Evolutionary conservation across 139 green algal species (phyloP).

Genomic region (Limnomonas spitsbergensis): DNA sequence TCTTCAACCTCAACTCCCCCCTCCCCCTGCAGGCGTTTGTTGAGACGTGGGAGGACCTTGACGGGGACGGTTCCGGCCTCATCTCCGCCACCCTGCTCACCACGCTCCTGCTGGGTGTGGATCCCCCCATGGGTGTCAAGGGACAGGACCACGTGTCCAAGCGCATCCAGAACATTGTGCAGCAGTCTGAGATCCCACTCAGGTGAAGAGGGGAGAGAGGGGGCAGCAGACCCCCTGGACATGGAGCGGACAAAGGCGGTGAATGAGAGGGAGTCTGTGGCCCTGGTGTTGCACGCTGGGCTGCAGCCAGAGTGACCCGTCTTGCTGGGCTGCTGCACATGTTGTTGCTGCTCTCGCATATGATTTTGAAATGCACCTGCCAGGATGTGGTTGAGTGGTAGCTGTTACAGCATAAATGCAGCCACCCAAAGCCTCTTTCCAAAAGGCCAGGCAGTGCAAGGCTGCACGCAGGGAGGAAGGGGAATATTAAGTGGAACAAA

Average conservation of each 20-base stretch:
- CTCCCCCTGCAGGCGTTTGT: neutral
- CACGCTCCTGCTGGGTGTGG: neutral
- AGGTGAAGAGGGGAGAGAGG: neutral
- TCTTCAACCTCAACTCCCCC: neutral
- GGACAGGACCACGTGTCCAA: neutral
- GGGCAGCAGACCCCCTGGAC: neutral
- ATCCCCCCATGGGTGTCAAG: conserved; percentile 23
- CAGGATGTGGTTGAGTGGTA: too few species aligned
- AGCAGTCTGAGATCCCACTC: conserved; percentile 46
- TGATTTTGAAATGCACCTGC: too few species aligned
- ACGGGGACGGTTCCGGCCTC: conserved; percentile 49
- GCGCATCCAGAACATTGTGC: conserved; percentile 42
- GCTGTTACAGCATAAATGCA: too few species aligned
- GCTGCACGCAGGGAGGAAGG: too few species aligned
- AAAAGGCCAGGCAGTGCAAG: too few species aligned
- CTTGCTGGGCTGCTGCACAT: neutral
- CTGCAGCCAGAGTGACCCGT: neutral
- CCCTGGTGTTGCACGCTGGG: neutral
- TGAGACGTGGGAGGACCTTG: conserved; percentile 51
- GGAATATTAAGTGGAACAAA: too few species aligned
- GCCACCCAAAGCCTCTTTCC: too few species aligned
- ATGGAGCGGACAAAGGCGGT: neutral
- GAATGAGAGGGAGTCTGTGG: neutral
- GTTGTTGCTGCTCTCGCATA: too few species aligned
- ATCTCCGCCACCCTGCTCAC: conserved; percentile 45